These are phyloP conservation scores for Pulchroboletus neoregius DNA, from an alignment of 1,284 basidiomycete species.

Conservation along the genomic window DNA sequence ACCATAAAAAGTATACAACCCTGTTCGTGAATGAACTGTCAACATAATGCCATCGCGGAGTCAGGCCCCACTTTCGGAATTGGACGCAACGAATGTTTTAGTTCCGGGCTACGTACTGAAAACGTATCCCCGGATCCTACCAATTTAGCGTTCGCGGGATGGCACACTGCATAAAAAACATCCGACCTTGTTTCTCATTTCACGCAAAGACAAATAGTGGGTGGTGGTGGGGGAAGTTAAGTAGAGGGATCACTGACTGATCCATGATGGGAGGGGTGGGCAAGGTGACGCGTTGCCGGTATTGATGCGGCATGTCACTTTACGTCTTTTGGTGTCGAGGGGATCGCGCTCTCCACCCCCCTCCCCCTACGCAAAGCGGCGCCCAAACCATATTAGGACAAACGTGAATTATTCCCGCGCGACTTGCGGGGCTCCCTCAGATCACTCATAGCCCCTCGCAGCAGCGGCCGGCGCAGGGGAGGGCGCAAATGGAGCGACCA, in stretches of 20 bases:
- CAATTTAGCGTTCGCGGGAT: not conserved
- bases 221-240: too few species aligned
- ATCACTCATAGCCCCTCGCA: conserved; percentile 8
- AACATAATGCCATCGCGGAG: conserved; percentile 25
- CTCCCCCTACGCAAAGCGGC: too few species aligned
- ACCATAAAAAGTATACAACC: conserved; percentile 15
- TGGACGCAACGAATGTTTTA: not conserved
- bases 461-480: not conserved
- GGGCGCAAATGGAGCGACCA: conserved; percentile 18
- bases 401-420: too few species aligned
- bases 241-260: too few species aligned
- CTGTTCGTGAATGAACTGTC: conserved; percentile 17
- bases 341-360: not conserved
- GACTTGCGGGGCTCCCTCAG: not conserved
- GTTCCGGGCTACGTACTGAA: conserved; percentile 16
- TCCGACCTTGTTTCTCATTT: not conserved
- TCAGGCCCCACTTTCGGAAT: conserved; percentile 2
- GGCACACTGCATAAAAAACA: too few species aligned
- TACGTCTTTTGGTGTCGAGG: conserved; percentile 22
- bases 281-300: conserved; percentile 19
- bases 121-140: conserved; percentile 11
- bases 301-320: conserved; percentile 25
- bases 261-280: too few species aligned
- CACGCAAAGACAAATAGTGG: not conserved
- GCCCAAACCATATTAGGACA: conserved; percentile 13